Evolutionary conservation across 2,329 filamentous ascomycete genomes (phyloP), one percentile per base, ranked within the genome.

Genomic region (Clarireedia sp.): DNA sequence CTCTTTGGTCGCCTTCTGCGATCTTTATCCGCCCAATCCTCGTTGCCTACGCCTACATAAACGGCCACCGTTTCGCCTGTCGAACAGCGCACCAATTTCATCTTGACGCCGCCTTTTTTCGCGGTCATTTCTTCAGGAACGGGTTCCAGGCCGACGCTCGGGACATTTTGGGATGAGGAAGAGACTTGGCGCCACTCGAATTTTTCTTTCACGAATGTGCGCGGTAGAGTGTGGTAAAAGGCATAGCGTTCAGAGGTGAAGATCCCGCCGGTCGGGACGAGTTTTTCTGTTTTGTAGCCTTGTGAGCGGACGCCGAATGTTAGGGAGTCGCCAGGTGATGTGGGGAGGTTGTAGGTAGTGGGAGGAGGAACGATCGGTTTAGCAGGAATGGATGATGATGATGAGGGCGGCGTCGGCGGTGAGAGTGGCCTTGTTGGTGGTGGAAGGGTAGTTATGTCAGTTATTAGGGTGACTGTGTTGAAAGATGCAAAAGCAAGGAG

Each of bases 371-470:
- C 24, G 37, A 50, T 50, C 19, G 46, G 2, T 45, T 51, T 55
- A 5, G 54, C 7, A 33, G 29, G 44, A 7, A 45, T 33, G n/a
- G 36, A 37, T 3, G 48, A 51, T 5, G 54, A 51, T n/a, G 54
- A 55, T 4, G 48, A 38, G n/a, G 54, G 47, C 19, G 46, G 46
- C 21, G 40, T 59, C 37, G 21, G 47, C 47, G 21, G 56, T 16
- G 21, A 48, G 53, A 19, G 48, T 24, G 21, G 49, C 17, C 48
- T 54, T 23, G 54, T 57, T 6, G 57, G 49, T 29, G 57, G 57
- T 7, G 64, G 64, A 45, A 61, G 64, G 21, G 64, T 60, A 2
- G 62, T 65, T 17, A 66, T 64, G 29, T 65, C 61, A 33, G 62
- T 64, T 21, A 56, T 60, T 45, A 59, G 57, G 3, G 61, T 62